Base-by-base conservation (phyloP, 192 early-diverging fungal species). In the Spizellomyces punctatus region DNA sequence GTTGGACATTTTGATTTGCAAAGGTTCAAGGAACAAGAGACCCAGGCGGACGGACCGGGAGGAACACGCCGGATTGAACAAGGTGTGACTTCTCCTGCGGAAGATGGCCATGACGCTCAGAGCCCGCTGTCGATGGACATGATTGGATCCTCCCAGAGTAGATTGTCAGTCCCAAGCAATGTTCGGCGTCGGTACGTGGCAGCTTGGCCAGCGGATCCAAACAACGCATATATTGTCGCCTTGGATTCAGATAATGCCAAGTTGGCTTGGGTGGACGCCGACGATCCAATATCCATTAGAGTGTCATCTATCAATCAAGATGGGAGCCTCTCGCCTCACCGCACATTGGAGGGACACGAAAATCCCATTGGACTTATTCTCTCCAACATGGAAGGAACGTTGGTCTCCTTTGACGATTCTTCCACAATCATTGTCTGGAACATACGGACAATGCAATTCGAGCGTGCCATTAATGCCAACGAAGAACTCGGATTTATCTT, bases 391-490 rank as follows among this genome's bases (percentile, higher is more conserved):
- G 77, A 78, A 64, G 77, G 77, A 0, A 78, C 68, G 6, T 41
- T 78, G 14, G 68, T 71, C 49, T 66, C 68, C 6, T 78, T 78
- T 47, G 77, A 78, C 59, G 75, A 78, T 45, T 58, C 67, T 0
- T 77, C 75, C 17, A 59, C 46, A 6, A 78, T 78, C 66, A 70
- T 65, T 12, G 47, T 78, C 52, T 78, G 77, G 77, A 58, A 78
- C 45, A 52, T 78, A 14, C 21, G 17, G 10, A 70, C 67, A 8
- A 64, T 77, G 62, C 21, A 62, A 46, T 65, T 65, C 43, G 75
- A 78, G 55, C 73, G 75, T 8, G 46, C 67, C 42, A 75, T 78
- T 48, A 71, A 77, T 58, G 66, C 67, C 10, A 22, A 73, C 16
- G 42, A 66, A 10, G 71, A 77, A 55, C 65, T 69, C 16, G 77